Evolutionary conservation across 768 basidiomycete genomes (phyloP), one percentile per base, ranked within the genome.

Genomic region (Tulasnella sp.): DNA sequence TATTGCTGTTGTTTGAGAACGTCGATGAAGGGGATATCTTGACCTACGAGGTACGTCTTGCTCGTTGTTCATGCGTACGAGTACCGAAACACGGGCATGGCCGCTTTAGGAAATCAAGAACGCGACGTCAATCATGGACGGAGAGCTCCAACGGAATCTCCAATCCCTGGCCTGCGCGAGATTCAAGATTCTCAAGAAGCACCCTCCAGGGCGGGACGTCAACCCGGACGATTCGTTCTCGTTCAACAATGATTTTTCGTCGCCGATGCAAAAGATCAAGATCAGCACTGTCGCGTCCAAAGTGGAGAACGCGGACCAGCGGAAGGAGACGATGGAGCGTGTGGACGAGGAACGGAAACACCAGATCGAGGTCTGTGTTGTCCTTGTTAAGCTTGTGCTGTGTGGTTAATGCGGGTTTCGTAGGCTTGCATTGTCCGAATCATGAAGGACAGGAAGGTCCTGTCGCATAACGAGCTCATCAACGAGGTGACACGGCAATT

Each of bases 381-480:
- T 8, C 23, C 25, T 35, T 19, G 6, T 54, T 32, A 29, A 32
- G 34, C 15, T 23, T 2, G 6, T 29, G 43, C 29, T 57, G 12
- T n/a, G 15, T 49, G 4, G 14, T 52, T 32, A 35, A 21, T 54
- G 3, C 4, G 21, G n/a, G 12, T 14, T 12, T 46, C 3, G 2
- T 61, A 99, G 93, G 96, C 96, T 1, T 97, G 90, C 65, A 85
- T 98, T 61, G 96, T 99, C 23, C 83, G 96, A 31, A 82, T 97
- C 27, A 98, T 99, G 94, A 98, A 98, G 71, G 84, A 90, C 66
- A 74, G 92, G 55, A 97, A 97, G 67, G 77, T 79, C 53, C 83
- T 98, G 81, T 71, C 75, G 5, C 90, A 97, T 65, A 88, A 81
- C 59, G 89, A 92, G 56, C 77, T 99, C 12, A 75, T 97, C 59